phyloP scores from a whole-genome alignment of 2,329 filamentous ascomycete species.

The Tolypocladium ovalisporum region DNA sequence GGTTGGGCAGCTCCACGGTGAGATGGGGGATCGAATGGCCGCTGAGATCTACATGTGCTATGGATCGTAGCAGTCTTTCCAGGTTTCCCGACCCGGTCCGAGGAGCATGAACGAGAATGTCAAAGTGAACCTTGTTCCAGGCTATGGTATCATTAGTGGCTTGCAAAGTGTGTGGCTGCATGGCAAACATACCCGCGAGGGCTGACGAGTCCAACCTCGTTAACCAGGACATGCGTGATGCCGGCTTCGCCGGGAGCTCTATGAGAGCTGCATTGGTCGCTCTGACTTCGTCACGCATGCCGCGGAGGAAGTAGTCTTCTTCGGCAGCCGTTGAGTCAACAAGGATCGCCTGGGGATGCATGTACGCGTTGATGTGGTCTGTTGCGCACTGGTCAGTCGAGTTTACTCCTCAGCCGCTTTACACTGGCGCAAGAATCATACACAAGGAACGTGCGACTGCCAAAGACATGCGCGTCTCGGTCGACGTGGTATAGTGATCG shows the following conservation, averaged over 20 bases:
- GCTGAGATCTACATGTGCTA: slow-evolving; percentile 65
- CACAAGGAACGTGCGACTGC: slow-evolving; percentile 54
- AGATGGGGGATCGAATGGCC: slow-evolving; percentile 60
- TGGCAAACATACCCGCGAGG: slow-evolving; percentile 41
- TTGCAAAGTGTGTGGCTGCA: slow-evolving; percentile 8
- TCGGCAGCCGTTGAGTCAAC: slow-evolving; percentile 59
- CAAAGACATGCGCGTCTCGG: slow-evolving; percentile 56
- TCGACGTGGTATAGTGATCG: slow-evolving; percentile 60
- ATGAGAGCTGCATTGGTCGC: slow-evolving; percentile 53
- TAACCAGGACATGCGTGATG: slow-evolving; percentile 63
- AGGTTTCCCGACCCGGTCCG: slow-evolving; percentile 61
- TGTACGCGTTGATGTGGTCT: slow-evolving; percentile 57
- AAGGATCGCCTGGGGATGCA: slow-evolving; percentile 69
- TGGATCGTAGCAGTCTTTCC: slow-evolving; percentile 64
- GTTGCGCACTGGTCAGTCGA: not conserved
- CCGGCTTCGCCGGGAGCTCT: slow-evolving; percentile 55
- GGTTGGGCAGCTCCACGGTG: slow-evolving; percentile 70
- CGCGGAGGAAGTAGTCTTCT: slow-evolving; percentile 55
- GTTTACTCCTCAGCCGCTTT: not conserved
- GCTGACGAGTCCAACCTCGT: slow-evolving; percentile 64
- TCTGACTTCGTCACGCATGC: slow-evolving; percentile 43
- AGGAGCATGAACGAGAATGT: slow-evolving; percentile 74
- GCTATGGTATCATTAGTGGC: slow-evolving; percentile 28
- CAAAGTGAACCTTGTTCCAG: slow-evolving; percentile 70
- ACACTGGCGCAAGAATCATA: slow-evolving; percentile 19